Base-by-base conservation (phyloP, 176 grass and related monocot genomes). In the Areca catechu region DNA sequence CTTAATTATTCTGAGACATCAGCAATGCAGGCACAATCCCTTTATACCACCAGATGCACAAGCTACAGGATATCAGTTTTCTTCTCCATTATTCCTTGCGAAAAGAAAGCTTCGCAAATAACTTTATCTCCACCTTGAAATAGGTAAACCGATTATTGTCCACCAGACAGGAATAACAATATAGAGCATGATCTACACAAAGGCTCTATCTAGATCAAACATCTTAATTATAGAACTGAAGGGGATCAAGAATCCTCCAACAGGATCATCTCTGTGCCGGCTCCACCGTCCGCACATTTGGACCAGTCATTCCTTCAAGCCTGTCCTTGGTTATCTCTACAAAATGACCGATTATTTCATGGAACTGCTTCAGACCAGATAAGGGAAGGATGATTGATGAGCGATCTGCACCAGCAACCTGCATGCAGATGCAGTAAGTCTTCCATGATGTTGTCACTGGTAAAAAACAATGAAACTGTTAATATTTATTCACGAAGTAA, bases 311-410 rank as follows among this genome's bases (percentile, higher is more conserved):
- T 50, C 83, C 86, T 79, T 98, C 92, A 22, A 97, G 80, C 58
- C 83, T 90, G 62, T 98, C 93, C 76, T 92, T 97, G 62, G 89
- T 97, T 79, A 97, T 80, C 78, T 97, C 93, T 69, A 92, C 93
- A 77, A 97, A 97, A 77, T 97, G 83, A 56, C 87, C 93, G 19
- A 97, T 79, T 87, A 97, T 97, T 79, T 97, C 93, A 69, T 97
- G 83, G 82, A 97, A 97, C 71, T 97, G 93, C 78, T 85, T 97
- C 64, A 97, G 81, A 43, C 87, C 93, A 34, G 93, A 92, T 15
- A 97, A 74, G 0, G 93, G 93, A 51, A 97, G 82, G 70, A 97
- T 97, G 80, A 97, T 97, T 4, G 93, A 97, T 0, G 93, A 97
- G 12, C 93, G 80, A 71, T 97, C 93, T 69, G 81, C 72, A 68